These are phyloP conservation scores for Scenedesmus sp. DNA, from an alignment of 163 green algal species.

Conservation along the genomic window DNA sequence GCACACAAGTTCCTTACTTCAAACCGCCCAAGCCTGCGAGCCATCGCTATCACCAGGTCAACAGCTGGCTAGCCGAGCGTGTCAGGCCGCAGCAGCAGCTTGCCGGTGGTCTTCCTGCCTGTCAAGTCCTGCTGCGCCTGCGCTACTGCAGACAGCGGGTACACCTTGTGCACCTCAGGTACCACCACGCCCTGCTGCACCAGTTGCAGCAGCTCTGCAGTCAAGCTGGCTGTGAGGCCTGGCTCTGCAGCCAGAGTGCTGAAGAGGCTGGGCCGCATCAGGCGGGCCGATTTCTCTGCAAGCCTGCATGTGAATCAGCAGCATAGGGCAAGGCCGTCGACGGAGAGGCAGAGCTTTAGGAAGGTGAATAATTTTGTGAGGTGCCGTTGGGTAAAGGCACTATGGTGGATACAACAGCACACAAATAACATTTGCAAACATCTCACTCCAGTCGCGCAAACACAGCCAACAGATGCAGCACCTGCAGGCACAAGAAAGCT, in stretches of 20 bases:
- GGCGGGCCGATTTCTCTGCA: slow-evolving; percentile 38
- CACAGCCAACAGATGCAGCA: too few relatives aligned
- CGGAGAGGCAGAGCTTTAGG: too few relatives aligned
- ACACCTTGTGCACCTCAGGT: slow-evolving; percentile 43
- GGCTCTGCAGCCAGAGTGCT: slow-evolving; percentile 41
- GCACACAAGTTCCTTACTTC: too few relatives aligned
- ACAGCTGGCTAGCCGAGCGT: not conserved
- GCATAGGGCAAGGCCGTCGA: not conserved
- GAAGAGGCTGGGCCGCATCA: slow-evolving; percentile 56
- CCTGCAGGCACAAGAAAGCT: too few relatives aligned
- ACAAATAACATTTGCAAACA: too few relatives aligned
- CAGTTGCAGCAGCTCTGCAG: slow-evolving; percentile 37
- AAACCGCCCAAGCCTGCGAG: too few relatives aligned
- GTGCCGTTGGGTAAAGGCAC: too few relatives aligned
- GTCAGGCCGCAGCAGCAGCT: slow-evolving; percentile 51
- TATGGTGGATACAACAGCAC: too few relatives aligned
- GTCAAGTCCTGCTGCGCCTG: slow-evolving; percentile 50
- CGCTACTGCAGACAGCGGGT: slow-evolving; percentile 40
- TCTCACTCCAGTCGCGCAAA: too few relatives aligned
- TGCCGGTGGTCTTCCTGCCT: slow-evolving; percentile 47
- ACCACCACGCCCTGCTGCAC: slow-evolving; percentile 29
- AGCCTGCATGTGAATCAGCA: slow-evolving; percentile 5
- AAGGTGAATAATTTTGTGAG: too few relatives aligned
- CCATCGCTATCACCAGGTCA: not conserved
- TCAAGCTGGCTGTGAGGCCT: slow-evolving; percentile 7